A percentile compares a stretch with the other conserved stretches of the same genome.
Evolutionary conservation across 768 basidiomycete genomes (phyloP).

Genomic region (Xanthoconium stramineum): DNA sequence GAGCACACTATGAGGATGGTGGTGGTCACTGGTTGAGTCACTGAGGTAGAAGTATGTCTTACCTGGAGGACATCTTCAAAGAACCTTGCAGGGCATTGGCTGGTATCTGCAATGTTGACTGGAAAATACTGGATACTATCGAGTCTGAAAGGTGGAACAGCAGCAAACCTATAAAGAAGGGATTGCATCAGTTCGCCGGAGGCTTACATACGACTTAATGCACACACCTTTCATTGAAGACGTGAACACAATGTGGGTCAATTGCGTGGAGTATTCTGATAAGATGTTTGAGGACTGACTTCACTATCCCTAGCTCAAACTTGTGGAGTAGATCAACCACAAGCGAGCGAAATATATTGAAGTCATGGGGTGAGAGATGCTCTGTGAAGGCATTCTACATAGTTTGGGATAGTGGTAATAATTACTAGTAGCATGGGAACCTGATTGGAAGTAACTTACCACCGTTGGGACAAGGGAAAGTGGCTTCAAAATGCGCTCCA

Average conservation of each 20-base stretch:
- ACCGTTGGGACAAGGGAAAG: background rate
- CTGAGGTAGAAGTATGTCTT: background rate
- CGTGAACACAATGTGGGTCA: background rate
- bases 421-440: too few species aligned
- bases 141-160: background rate
- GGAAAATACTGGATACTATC: conserved; percentile 36
- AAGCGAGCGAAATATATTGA: background rate
- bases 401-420: background rate
- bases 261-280: background rate
- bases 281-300: background rate
- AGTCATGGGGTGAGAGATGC: background rate
- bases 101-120: conserved; percentile 37
- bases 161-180: background rate
- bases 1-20: conserved; percentile 26
- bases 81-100: conserved; percentile 21
- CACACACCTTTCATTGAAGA: background rate
- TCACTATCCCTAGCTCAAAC: background rate
- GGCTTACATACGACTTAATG: too few species aligned
- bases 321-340: background rate
- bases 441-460: background rate
- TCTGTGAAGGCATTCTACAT: background rate
- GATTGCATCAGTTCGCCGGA: too few species aligned
- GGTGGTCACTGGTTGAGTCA: background rate
- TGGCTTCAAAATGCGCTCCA: background rate
- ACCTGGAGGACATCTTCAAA: conserved; percentile 18